These are phyloP conservation scores for Camptophora hylomeconis DNA, from an alignment of 2,329 filamentous ascomycete genomes.

Conservation along the genomic window DNA sequence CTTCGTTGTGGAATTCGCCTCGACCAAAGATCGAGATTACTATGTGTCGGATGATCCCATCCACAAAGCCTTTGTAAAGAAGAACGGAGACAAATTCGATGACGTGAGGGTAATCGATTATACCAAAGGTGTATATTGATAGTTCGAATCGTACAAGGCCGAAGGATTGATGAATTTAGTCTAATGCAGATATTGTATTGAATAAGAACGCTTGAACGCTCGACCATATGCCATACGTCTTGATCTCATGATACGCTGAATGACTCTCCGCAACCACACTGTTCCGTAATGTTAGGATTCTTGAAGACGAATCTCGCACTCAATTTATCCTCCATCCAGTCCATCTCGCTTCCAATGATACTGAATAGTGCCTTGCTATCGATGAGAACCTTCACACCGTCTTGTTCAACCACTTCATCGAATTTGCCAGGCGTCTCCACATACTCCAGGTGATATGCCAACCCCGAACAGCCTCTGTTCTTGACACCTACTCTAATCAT, in stretches of 20 bases:
- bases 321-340: constrained; percentile 93
- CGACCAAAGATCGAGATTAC: constrained; percentile 50
- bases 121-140: constrained; percentile 36
- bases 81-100: constrained; percentile 26
- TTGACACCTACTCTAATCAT: constrained; percentile 88
- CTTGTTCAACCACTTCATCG: constrained; percentile 88
- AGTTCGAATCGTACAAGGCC: background rate
- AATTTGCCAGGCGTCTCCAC: constrained; percentile 81
- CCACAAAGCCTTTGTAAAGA: constrained; percentile 48
- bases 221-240: constrained; percentile 1
- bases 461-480: constrained; percentile 84
- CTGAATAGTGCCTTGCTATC: constrained; percentile 96
- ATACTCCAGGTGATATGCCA: constrained; percentile 89
- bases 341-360: constrained; percentile 98
- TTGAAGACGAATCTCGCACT: constrained; percentile 85
- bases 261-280: constrained; percentile 92
- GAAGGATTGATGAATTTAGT: background rate
- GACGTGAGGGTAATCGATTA: constrained; percentile 51
- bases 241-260: constrained; percentile 56
- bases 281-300: constrained; percentile 96
- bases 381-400: constrained; percentile 88
- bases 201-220: constrained; percentile 6
- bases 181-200: background rate
- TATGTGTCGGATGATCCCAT: constrained; percentile 53
- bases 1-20: constrained; percentile 56